Conservation (phyloP, 2,329 filamentous ascomycete species). For the Botrytis sinoallii region DNA sequence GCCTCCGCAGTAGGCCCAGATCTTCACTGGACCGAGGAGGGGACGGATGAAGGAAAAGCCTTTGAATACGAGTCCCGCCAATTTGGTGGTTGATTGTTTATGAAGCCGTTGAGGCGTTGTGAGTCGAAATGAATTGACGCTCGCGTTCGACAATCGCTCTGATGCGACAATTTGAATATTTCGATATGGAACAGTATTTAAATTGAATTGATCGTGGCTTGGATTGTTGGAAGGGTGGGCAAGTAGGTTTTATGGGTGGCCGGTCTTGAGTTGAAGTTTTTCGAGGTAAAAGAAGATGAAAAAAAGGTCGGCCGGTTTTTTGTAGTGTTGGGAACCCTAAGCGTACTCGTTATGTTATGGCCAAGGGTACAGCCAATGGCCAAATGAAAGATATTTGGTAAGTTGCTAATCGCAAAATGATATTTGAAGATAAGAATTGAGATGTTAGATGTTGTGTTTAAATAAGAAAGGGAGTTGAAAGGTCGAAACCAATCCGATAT, state of each 20-base stretch:
- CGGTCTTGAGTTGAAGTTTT: slow-evolving; percentile 1
- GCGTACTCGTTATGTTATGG: not conserved
- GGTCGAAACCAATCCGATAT: slow-evolving; percentile 18
- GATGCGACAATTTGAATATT: not conserved
- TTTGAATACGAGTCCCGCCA: slow-evolving; percentile 78
- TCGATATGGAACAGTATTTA: slow-evolving; percentile 1
- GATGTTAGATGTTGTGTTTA: not conserved
- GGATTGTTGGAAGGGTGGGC: not conserved
- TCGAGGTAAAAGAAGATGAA: not conserved
- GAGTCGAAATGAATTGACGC: not conserved
- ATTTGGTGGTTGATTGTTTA: slow-evolving; percentile 67
- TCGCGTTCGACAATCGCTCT: not conserved
- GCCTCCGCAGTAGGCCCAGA: slow-evolving; percentile 94
- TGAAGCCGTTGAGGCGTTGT: slow-evolving; percentile 36
- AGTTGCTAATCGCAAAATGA: no score
- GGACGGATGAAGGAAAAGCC: slow-evolving; percentile 76
- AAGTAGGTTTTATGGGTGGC: not conserved
- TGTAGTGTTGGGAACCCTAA: not conserved
- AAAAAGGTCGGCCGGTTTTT: not conserved
- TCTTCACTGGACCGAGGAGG: slow-evolving; percentile 79
- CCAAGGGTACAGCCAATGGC: not conserved
- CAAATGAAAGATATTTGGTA: not conserved
- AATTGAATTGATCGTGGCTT: slow-evolving; percentile 5
- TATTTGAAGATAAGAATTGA: not conserved
- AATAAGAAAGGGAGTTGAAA: slow-evolving; percentile 1